Evolutionary conservation across 2,329 filamentous ascomycete genomes (phyloP).

Genomic region (Penicillium occitanis): DNA sequence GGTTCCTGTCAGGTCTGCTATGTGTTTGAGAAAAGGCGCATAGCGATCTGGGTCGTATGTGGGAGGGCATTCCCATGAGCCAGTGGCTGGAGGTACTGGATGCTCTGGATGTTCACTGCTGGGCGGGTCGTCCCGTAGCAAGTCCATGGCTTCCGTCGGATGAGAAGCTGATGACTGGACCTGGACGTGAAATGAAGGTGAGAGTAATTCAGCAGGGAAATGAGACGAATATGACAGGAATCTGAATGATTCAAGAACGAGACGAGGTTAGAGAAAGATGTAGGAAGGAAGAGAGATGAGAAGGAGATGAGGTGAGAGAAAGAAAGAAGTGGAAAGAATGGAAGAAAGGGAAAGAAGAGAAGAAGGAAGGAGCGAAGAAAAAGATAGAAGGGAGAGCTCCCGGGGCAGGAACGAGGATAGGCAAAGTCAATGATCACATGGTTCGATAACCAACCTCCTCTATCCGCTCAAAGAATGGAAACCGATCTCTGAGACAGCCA

Average conservation of each 20-base stretch:
- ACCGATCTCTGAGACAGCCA: neutral
- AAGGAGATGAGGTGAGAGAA: neutral
- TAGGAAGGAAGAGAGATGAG: neutral
- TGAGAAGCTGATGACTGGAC: no score
- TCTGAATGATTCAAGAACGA: neutral
- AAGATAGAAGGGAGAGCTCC: neutral
- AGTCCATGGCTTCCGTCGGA: no score
- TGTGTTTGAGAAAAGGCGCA: slow-evolving; percentile 8
- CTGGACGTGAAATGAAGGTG: neutral
- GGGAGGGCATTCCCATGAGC: neutral
- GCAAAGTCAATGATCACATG: neutral
- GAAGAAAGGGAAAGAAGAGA: neutral
- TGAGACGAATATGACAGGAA: neutral
- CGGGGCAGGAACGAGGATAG: neutral
- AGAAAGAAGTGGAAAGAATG: neutral
- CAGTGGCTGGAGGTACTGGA: neutral
- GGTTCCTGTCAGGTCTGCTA: slow-evolving; percentile 28
- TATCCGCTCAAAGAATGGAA: neutral
- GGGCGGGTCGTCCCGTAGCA: neutral
- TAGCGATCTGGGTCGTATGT: neutral
- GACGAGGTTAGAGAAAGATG: neutral
- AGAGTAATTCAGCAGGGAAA: neutral
- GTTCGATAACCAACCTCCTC: neutral
- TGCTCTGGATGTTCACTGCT: neutral
- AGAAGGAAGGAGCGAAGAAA: neutral